Base-by-base conservation (phyloP, 148 eudicot species). In the Limonium bicolor region DNA sequence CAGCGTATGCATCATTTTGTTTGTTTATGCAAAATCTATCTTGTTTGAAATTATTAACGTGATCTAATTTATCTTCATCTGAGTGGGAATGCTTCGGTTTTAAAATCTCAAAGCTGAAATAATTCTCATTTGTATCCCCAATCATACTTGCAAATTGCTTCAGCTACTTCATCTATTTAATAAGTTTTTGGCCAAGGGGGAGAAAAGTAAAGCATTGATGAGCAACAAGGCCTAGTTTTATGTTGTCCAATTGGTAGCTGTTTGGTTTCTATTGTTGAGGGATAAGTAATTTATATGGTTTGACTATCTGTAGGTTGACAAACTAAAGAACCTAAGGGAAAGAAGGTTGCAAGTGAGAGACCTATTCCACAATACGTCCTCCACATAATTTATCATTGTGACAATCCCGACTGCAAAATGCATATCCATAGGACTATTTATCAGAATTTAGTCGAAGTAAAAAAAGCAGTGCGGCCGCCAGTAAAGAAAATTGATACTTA, bases 371-470 rank as follows among this genome's bases (percentile, higher is more conserved):
- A 84, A 84, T 48, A 70, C 92, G 13, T 74, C 75, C 12, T 70
- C 97, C 32, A 90, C 97, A 56, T 94, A 90, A 63, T 90, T 90
- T 55, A 84, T 90, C 60, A 84, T 90, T 34, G 97, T 90, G 32
- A 90, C 97, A 11, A 90, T 90, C 42, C 97, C 97, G 36, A 84
- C 95, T 84, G 95, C 84, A 84, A 60, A 34, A 7, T n/a, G n/a
- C n/a, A n/a, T n/a, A n/a, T n/a, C n/a, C n/a, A n/a, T n/a, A n/a
- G n/a, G n/a, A n/a, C n/a, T n/a, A n/a, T n/a, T n/a, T n/a, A n/a
- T n/a, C n/a, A n/a, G n/a, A n/a, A n/a, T n/a, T n/a, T n/a, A n/a
- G n/a, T n/a, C n/a, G n/a, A n/a, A n/a, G n/a, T n/a, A n/a, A n/a
- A n/a, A n/a, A n/a, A n/a, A n/a, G n/a, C n/a, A n/a, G n/a, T n/a